Evolutionary conservation across 108 stramenopile genomes (phyloP), one percentile per base, ranked within the genome.

Genomic region (Skeletonema potamos): DNA sequence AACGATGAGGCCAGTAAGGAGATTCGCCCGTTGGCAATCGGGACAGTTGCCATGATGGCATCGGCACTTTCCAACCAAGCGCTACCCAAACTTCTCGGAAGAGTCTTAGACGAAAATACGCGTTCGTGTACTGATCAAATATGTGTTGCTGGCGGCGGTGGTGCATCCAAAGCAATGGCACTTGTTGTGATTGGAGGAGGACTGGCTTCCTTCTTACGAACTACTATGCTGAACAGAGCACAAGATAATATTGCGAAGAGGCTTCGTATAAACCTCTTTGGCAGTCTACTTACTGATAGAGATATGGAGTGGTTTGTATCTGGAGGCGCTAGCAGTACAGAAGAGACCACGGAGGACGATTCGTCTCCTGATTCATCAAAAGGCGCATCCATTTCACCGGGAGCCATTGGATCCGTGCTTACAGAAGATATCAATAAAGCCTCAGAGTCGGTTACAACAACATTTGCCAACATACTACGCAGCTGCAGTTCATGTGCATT

Each of bases 271-370:
- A 54, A 88, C 44, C 81, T 83, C 4, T 92, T 92, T 54, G 62
- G 72, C 18, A 62, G 62, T 48, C 60, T 94, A 13, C 56, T 90
- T 27, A 87, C 69, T 8, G 43, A 76, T 33, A 63, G 83, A 44
- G 84, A 90, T 75, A 66, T 93, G 80, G 90, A 93, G 64, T 93
- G 90, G 90, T 93, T 88, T 78, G 86, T 89, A 65, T 61, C 76
- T 7, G 76, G 74, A 15, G 60, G 43, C 27, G 55, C 33, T 28
- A 59, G 39, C 11, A 66, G 55, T 48, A 65, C 37, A 39, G 41
- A 70, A 13, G 65, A 74, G 28, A 41, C n/a, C n/a, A n/a, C 20
- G 12, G 43, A 54, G 13, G 43, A 58, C 46, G 62, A 62, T 59
- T 59, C 39, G n/a, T 24, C 26, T 17, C 41, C 44, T 26, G 63